Conservation (phyloP, 768 basidiomycete genomes). For the Boletus eberwhitei region DNA sequence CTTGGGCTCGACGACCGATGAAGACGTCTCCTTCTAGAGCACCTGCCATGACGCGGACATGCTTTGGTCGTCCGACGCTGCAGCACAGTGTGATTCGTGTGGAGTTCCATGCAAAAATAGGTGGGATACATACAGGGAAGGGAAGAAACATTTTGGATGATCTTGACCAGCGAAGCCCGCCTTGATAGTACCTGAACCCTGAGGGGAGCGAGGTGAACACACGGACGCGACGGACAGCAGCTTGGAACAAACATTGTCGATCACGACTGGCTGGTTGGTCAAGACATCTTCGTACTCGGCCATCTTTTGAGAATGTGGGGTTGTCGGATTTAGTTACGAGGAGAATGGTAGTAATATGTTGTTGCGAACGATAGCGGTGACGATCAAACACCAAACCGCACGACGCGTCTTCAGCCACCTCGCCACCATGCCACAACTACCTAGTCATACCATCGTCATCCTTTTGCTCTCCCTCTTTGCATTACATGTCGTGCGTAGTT, state of each 20-base stretch:
- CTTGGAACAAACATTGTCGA: conserved; percentile 78
- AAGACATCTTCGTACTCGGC: conserved; percentile 90
- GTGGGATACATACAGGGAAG: conserved; percentile 80
- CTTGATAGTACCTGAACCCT: conserved; percentile 99
- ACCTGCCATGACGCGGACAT: conserved; percentile 96
- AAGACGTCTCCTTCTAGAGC: conserved; percentile 95
- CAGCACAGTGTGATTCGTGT: conserved; percentile 18
- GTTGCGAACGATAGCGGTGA: not conserved
- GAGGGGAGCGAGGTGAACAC: conserved; percentile 25
- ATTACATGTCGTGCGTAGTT: conserved; percentile 26
- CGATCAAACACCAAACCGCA: conserved; percentile 5
- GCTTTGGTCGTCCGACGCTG: conserved; percentile 96
- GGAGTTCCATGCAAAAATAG: conserved; percentile 28
- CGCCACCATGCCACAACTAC: conserved; percentile 18
- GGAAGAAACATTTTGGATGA: conserved; percentile 99
- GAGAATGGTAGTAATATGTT: conserved; percentile 1
- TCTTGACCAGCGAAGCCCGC: conserved; percentile 99
- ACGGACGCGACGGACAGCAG: conserved; percentile 21
- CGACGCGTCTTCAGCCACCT: conserved; percentile 17
- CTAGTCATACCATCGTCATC: conserved; percentile 5
- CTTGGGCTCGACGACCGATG: conserved; percentile 93
- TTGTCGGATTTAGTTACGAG: conserved; percentile 1
- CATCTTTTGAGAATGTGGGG: conserved; percentile 43
- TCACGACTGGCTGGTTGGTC: conserved; percentile 98
- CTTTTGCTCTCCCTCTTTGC: conserved; percentile 18